phyloP scores from a whole-genome alignment of 129 eudicot genomes.

The Silybum marianum region DNA sequence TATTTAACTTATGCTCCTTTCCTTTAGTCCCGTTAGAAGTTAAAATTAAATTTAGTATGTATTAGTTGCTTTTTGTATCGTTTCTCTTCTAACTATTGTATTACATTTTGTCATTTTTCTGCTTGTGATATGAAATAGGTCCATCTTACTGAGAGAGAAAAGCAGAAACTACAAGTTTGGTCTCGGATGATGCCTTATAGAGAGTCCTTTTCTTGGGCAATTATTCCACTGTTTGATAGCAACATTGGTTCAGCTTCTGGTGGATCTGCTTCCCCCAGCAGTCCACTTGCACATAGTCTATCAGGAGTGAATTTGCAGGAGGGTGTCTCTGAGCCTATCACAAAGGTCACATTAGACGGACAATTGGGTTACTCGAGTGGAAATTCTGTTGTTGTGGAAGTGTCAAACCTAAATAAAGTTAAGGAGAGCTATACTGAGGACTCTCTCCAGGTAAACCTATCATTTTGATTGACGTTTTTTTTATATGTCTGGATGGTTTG shows the following conservation, averaged over 20 bases:
- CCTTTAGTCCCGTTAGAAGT: neutral
- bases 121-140: conserved; percentile 46
- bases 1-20: neutral
- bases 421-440: conserved; percentile 97
- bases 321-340: conserved; percentile 58
- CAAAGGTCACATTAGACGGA: conserved; percentile 85
- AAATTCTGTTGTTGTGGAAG: conserved; percentile 94
- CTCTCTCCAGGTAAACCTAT: conserved; percentile 66
- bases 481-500: neutral
- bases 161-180: conserved; percentile 97
- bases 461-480: conserved; percentile 1
- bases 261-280: conserved; percentile 91
- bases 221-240: conserved; percentile 89
- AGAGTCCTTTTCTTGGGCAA: conserved; percentile 96
- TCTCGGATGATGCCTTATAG: conserved; percentile 98
- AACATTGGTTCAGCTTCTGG: conserved; percentile 69
- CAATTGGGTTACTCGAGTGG: conserved; percentile 71
- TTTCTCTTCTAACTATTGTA: neutral
- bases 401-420: conserved; percentile 91
- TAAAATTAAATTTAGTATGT: neutral
- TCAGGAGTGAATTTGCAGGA: conserved; percentile 80
- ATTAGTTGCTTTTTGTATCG: neutral
- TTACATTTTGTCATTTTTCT: neutral
- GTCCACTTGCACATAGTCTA: conserved; percentile 75
- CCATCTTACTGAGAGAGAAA: conserved; percentile 94